phyloP scores from a whole-genome alignment of 805 yeast genomes.

The Candida qinlingensis region DNA sequence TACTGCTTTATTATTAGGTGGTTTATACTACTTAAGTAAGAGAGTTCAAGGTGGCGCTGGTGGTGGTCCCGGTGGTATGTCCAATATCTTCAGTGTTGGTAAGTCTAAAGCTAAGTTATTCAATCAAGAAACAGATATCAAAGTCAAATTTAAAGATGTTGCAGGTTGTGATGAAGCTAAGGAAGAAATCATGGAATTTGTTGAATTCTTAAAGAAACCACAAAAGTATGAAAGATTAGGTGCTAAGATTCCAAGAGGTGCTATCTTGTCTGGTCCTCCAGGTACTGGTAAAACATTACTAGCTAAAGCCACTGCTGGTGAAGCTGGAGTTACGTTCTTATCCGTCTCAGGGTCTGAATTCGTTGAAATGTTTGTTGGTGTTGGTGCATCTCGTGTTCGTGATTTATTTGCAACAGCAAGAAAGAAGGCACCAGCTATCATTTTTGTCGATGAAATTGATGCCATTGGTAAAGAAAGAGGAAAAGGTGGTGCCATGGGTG shows the following conservation, averaged over 20 bases:
- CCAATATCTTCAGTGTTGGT: constrained; percentile 72
- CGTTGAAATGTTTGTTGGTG: constrained; percentile 97
- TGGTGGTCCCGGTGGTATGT: constrained; percentile 51
- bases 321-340: constrained; percentile 89
- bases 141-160: constrained; percentile 79
- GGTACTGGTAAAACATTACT: constrained; percentile 94
- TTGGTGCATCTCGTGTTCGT: constrained; percentile 92
- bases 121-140: constrained; percentile 79
- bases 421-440: constrained; percentile 83
- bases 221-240: constrained; percentile 80
- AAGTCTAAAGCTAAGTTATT: constrained; percentile 75
- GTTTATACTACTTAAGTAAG: constrained; percentile 42
- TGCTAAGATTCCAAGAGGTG: constrained; percentile 94
- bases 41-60: constrained; percentile 38
- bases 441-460: constrained; percentile 92
- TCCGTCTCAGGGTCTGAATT: constrained; percentile 93
- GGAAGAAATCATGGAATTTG: constrained; percentile 94
- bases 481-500: constrained; percentile 69
- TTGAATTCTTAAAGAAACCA: constrained; percentile 81
- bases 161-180: constrained; percentile 96
- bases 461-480: constrained; percentile 88
- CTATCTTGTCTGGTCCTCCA: constrained; percentile 90
- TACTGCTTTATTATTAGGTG: constrained; percentile 75
- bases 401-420: constrained; percentile 88
- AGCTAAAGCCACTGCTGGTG: constrained; percentile 96